These are phyloP conservation scores for Coffea humblotiana DNA, from an alignment of 305 asterid genomes.

Conservation along the genomic window DNA sequence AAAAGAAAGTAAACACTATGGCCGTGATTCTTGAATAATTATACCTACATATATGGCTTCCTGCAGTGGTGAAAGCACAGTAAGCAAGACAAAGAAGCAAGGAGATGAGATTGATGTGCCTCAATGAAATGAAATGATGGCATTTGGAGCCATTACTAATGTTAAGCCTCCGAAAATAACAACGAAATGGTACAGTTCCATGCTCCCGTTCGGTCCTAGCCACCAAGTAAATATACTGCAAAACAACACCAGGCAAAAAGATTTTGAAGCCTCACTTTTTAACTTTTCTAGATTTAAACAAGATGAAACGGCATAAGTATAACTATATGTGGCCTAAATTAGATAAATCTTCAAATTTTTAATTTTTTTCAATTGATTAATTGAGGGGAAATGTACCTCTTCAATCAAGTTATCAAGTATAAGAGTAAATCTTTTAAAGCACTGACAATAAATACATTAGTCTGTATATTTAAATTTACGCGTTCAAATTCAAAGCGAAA, in stretches of 20 bases:
- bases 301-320: too few species aligned
- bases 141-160: slow-evolving; percentile 64
- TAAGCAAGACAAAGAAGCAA: slow-evolving; percentile 51
- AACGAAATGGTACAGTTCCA: slow-evolving; percentile 62
- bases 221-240: slow-evolving; percentile 56
- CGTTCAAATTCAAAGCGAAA: too few species aligned
- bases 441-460: too few species aligned
- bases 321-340: too few species aligned
- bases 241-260: neutral
- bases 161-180: slow-evolving; percentile 49
- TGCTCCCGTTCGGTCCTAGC: slow-evolving; percentile 49
- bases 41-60: slow-evolving; percentile 53
- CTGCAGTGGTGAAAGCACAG: slow-evolving; percentile 50
- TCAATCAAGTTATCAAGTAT: too few species aligned
- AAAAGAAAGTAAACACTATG: neutral
- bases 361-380: too few species aligned
- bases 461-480: too few species aligned
- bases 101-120: slow-evolving; percentile 69
- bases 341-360: too few species aligned
- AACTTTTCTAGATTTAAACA: too few species aligned
- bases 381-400: too few species aligned
- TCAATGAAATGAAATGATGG: slow-evolving; percentile 75
- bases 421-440: too few species aligned
- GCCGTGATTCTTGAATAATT: neutral
- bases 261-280: too few species aligned